Percentiles rank a stretch among this genome's conserved stretches.
Evolutionary conservation across 148 eudicot genomes (phyloP).

Genomic region (Fagopyrum tataricum): DNA sequence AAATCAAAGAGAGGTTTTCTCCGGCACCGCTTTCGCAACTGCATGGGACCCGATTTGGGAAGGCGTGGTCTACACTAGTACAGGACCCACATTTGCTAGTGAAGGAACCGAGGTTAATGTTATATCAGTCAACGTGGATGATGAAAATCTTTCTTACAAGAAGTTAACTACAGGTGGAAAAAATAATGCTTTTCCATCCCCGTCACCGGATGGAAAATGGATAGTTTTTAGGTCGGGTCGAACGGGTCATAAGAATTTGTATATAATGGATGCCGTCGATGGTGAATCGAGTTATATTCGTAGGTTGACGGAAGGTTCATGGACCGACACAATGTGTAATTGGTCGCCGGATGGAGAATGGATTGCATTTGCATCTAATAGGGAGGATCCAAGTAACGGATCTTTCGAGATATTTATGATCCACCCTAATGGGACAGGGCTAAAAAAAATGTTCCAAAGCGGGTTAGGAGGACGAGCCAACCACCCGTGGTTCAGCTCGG

Average conservation of each 20-base stretch:
- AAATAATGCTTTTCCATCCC: constrained; percentile 84
- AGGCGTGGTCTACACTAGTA: constrained; percentile 70
- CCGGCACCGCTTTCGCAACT: constrained; percentile 40
- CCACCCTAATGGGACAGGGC: constrained; percentile 78
- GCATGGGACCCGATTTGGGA: constrained; percentile 70
- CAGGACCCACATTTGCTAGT: constrained; percentile 60
- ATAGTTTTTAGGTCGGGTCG: constrained; percentile 80
- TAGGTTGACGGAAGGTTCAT: constrained; percentile 62
- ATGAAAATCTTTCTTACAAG: constrained; percentile 24
- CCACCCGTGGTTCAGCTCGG: constrained; percentile 92
- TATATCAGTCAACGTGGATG: constrained; percentile 48
- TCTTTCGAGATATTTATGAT: constrained; percentile 57
- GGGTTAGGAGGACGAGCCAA: constrained; percentile 62
- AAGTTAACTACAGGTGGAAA: constrained; percentile 54
- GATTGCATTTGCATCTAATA: constrained; percentile 72
- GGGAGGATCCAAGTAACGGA: constrained; percentile 61
- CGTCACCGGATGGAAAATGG: constrained; percentile 91
- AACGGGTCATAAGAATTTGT: constrained; percentile 74
- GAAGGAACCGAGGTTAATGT: constrained; percentile 64
- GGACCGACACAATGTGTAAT: constrained; percentile 84
- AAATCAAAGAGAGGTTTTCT: constrained; percentile 31
- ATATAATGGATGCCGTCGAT: constrained; percentile 70
- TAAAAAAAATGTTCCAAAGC: constrained; percentile 57
- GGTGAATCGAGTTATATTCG: constrained; percentile 52
- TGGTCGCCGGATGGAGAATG: constrained; percentile 92